Conservation (phyloP, 495 filamentous ascomycete genomes). For the Letharia lupina region DNA sequence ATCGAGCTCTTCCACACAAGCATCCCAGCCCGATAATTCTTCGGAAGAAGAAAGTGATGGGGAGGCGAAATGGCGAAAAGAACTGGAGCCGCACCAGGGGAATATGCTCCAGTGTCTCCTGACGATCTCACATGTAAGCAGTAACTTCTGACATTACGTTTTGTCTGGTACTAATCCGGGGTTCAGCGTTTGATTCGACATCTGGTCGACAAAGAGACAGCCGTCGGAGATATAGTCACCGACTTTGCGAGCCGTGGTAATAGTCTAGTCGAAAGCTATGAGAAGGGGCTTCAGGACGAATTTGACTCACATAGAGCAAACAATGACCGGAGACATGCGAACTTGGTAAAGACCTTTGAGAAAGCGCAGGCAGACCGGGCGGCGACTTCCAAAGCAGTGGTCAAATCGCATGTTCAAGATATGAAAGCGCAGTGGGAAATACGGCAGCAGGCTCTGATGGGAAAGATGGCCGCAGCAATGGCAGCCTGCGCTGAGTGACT, state of each 20-base stretch:
- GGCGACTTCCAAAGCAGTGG: not conserved
- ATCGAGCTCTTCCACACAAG: not conserved
- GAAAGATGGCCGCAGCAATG: not conserved
- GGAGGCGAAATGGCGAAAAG: conserved; percentile 8
- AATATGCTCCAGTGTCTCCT: conserved; percentile 13
- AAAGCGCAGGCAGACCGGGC: not conserved
- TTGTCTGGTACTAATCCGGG: not conserved
- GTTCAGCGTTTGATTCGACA: conserved; percentile 14
- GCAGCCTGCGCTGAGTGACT: not conserved
- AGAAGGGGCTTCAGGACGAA: not conserved
- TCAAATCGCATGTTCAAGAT: not conserved
- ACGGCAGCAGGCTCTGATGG: not conserved
- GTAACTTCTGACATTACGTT: not conserved
- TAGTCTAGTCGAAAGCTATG: conserved; percentile 2
- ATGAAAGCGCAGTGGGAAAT: not conserved
- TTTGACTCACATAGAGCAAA: not conserved
- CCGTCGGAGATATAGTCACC: conserved; percentile 12
- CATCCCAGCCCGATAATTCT: not conserved
- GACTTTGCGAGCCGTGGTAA: conserved; percentile 10
- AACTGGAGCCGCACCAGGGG: conserved; percentile 15
- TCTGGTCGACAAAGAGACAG: conserved; percentile 17
- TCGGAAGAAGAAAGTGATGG: not conserved
- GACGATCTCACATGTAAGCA: conserved; percentile 18
- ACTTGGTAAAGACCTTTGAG: not conserved
- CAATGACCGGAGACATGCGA: not conserved